Evolutionary conservation across 2,329 filamentous ascomycete species (phyloP), one percentile per base, ranked within the genome.

Genomic region (Aureobasidium musti): DNA sequence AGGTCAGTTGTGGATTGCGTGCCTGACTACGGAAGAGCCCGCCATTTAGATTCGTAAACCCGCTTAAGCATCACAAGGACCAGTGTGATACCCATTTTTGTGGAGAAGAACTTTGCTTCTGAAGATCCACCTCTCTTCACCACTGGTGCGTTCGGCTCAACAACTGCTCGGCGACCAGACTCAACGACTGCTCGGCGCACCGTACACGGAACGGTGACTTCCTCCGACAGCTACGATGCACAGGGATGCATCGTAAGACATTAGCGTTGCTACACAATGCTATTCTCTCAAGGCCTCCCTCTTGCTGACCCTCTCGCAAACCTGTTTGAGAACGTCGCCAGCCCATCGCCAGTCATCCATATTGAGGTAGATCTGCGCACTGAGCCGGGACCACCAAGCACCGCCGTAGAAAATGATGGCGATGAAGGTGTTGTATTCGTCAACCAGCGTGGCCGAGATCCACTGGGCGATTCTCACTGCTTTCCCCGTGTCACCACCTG

Each of bases 341-440:
- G 84, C 83, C 84, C 86, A 91, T 74, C 89, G 85, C 73, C 95
- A 97, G 76, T 97, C 92, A 14, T 82, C 82, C 70, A 89, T 75
- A 30, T 91, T 91, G n/a, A 97, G 78, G 75, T 95, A 98, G 0
- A 95, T 84, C 81, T 97, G 92, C 17, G 86, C 91, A 74, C 90
- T 92, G 56, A 96, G 73, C 57, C 94, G 81, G 0, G 84, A 81
- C 90, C 90, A 97, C 75, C 88, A 84, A 63, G 82, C 82, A 0
- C 83, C 84, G 0, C 78, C 82, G 70, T 92, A 87, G 10, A 83
- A 77, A 67, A 87, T 86, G 2, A 90, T 74, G 0, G 88, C 82
- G 61, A 95, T 78, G 72, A 91, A 94, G 0, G 92, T 95, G 65
- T 88, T 82, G 84, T 88, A 94, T 28, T 84, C 77, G 19, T 82